Evolutionary conservation across 176 grass and related monocot genomes (phyloP), one percentile per base, ranked within the genome.

Genomic region (Zizania latifolia): DNA sequence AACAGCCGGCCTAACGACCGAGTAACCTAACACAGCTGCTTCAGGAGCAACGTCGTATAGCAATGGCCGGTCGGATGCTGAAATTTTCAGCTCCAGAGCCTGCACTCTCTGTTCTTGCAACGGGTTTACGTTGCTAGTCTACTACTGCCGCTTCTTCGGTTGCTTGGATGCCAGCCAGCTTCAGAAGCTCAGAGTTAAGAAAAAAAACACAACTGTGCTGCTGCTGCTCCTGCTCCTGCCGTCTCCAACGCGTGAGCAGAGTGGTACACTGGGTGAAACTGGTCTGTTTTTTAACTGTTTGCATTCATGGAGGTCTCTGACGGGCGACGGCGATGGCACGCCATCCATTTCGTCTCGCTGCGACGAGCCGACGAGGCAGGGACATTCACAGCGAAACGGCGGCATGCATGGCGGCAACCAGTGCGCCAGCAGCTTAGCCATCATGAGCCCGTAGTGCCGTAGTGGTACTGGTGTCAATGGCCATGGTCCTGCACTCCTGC

Each of bases 261-360:
- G 7, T 3, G 19, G 48, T 53, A 53, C 48, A 21, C 8, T 22
- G 2, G 48, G 48, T 21, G 48, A 53, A 53, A n/a, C 48, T 53
- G 48, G 22, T 22, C 48, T 21, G 48, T 22, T 26, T 10, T 56
- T 6, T 17, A 60, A 44, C 58, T 33, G 41, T 11, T 34, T 10
- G 31, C 61, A 65, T 65, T 77, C 60, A 36, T 68, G 34, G 48
- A 51, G n/a, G 40, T 12, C 68, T 15, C 29, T 34, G 68, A 8
- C 3, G 68, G 2, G n/a, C n/a, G n/a, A n/a, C 19, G 44, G 51
- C 12, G n/a, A n/a, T n/a, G n/a, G n/a, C n/a, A 39, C 21, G 31
- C n/a, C 45, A 68, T 68, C 68, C 53, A 59, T 57, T 70, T 57
- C 77, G 64, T 45, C 29, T 17, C 54, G n/a, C 65, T 59, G 29